Evolutionary conservation across 495 filamentous ascomycete genomes (phyloP).

Genomic region (Penicillium maclennaniae): DNA sequence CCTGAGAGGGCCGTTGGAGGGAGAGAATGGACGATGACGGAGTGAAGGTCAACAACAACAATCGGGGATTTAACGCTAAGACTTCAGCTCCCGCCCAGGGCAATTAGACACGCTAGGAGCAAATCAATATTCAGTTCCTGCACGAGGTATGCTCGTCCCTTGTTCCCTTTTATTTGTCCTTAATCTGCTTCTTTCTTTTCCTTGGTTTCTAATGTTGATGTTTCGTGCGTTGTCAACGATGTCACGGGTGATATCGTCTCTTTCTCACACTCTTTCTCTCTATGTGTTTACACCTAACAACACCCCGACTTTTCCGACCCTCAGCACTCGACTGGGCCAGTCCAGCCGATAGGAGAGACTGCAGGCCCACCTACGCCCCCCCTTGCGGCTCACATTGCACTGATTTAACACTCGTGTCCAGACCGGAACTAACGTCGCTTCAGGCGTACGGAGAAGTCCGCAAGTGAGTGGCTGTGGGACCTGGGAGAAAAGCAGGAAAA

Average conservation of each 20-base stretch:
- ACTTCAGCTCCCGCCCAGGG: constrained; percentile 16
- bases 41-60: constrained; percentile 25
- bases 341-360: neutral
- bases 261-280: neutral
- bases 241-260: neutral
- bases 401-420: constrained; percentile 18
- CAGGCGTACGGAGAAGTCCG: constrained; percentile 21
- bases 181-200: neutral
- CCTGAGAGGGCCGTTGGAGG: constrained; percentile 21
- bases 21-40: constrained; percentile 22
- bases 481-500: constrained; percentile 5
- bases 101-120: constrained; percentile 24
- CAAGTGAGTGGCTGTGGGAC: constrained; percentile 8
- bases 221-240: neutral
- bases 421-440: constrained; percentile 8
- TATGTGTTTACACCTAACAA: neutral
- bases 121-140: constrained; percentile 13
- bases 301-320: neutral
- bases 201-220: neutral
- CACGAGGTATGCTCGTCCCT: neutral
- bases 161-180: neutral
- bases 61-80: constrained; percentile 21
- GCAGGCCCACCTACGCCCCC: constrained; percentile 6
- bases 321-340: neutral
- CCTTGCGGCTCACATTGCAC: constrained; percentile 32